Base-by-base conservation (phyloP, 768 basidiomycete species). In the Coprinellus micaceus region DNA sequence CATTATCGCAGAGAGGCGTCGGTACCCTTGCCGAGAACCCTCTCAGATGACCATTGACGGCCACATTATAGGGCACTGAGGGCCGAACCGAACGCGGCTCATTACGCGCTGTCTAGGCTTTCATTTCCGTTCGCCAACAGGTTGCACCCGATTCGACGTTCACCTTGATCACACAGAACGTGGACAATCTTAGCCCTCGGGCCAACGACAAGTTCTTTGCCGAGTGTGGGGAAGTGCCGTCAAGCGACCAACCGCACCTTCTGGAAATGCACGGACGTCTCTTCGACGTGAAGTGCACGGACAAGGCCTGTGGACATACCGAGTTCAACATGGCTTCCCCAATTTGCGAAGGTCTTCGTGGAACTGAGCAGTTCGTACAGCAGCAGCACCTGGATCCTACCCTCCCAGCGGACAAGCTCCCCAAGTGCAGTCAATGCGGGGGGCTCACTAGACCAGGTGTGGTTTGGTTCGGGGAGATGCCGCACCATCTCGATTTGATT, bases 211-310 rank as follows among this genome's bases (percentile, higher is more conserved):
- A 67, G 30, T 58, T 69, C 29, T 54, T 61, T 15, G 56, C 57
- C 25, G 44, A 55, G 19, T 19, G 15, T 25, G 55, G 55, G 11
- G 47, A 28, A 28, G 15, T 49, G n/a, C 47, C 66, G 33, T 63
- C 64, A 25, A 52, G 60, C 10, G 63, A 65, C 13, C 65, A 64
- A 30, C 63, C 71, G 3, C 60, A 61, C 26, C 43, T 77, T n/a
- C 63, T 83, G 26, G 84, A 88, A 63, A 87, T 86, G 82, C 86
- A 87, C 61, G 85, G 84, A 0, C 65, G 77, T 24, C 66, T 86
- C 3, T 78, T 82, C 63, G 81, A 84, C 60, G 73, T 82, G 9
- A 52, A 67, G 28, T 87, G 85, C 71, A 80, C 78, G 0, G 67
- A 68, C 52, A 5, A 6, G 15, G 28, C 15, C 1, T 85, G 84